A percentile compares a stretch with the other conserved stretches of the same genome.
Conservation (phyloP, 73 alveolate genomes). For the Tetrahymena elliotti region DNA sequence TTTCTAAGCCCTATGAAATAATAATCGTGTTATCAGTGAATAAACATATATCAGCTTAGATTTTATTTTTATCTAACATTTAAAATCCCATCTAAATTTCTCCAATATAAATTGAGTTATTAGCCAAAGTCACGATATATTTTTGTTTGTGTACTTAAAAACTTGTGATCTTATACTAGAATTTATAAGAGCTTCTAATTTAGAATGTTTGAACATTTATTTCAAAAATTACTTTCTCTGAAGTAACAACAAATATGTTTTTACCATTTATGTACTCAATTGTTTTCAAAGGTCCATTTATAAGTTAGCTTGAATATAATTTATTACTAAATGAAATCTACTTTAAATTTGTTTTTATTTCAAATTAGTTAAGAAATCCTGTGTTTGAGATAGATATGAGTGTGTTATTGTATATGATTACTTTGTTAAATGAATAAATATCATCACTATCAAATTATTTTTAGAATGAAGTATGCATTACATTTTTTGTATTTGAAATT, state of each 20-base stretch:
- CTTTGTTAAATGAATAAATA: background rate
- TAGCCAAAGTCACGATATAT: background rate
- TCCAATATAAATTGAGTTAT: background rate
- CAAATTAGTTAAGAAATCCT: background rate
- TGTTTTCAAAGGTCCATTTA: background rate
- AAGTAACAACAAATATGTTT: background rate
- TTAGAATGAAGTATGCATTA: background rate
- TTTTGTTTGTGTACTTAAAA: background rate
- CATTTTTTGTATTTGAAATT: background rate
- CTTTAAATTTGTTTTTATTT: background rate
- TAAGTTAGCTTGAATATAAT: background rate
- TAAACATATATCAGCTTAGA: background rate
- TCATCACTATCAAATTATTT: background rate
- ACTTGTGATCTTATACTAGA: background rate
- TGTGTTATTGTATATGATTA: background rate
- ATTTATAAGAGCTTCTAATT: background rate
- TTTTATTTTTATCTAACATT: background rate
- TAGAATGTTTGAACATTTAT: background rate
- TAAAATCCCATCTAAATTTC: background rate
- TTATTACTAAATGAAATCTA: background rate
- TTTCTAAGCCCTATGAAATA: no score
- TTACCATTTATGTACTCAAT: background rate
- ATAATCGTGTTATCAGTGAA: no score
- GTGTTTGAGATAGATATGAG: background rate
- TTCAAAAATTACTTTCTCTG: background rate